Percentiles rank a stretch among this genome's conserved stretches.
phyloP scores from a whole-genome alignment of 805 yeast genomes.

The Wickerhamomyces tratensis region DNA sequence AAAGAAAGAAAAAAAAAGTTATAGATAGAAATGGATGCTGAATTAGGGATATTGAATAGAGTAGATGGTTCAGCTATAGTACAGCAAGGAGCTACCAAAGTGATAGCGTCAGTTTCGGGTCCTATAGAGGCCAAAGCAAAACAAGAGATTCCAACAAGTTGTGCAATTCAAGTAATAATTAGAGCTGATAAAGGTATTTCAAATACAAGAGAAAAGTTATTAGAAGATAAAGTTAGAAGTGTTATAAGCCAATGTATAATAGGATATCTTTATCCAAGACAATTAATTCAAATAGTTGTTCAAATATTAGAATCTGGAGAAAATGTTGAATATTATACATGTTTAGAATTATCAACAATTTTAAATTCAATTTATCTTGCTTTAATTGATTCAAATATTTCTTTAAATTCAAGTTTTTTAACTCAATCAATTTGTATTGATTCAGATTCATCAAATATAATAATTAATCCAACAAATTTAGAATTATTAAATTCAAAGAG shows the following conservation, averaged over 20 bases:
- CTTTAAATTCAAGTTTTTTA: conserved; percentile 52
- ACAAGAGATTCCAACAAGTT: conserved; percentile 75
- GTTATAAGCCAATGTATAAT: conserved; percentile 53
- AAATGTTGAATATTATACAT: conserved; percentile 18
- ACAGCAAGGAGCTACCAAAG: conserved; percentile 39
- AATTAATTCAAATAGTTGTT: conserved; percentile 58
- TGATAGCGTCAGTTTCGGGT: conserved; percentile 76
- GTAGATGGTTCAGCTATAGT: conserved; percentile 79
- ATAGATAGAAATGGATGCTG: conserved; percentile 10
- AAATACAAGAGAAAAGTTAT: conserved; percentile 59
- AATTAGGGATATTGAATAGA: conserved; percentile 28
- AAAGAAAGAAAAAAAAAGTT: background rate
- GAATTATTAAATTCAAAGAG: conserved; percentile 38
- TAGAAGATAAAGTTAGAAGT: conserved; percentile 63
- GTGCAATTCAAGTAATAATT: conserved; percentile 69
- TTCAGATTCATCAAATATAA: conserved; percentile 18
- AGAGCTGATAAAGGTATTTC: conserved; percentile 74
- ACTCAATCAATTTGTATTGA: conserved; percentile 40
- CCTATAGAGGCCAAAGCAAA: conserved; percentile 80
- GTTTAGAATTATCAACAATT: conserved; percentile 15
- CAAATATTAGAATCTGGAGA: conserved; percentile 53
- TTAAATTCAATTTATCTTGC: conserved; percentile 71
- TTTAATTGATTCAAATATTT: conserved; percentile 70
- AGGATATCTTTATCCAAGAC: conserved; percentile 66
- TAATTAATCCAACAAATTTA: conserved; percentile 35